Evolutionary conservation across 2,329 filamentous ascomycete genomes (phyloP).

Genomic region (Amauroascus verrucosus): DNA sequence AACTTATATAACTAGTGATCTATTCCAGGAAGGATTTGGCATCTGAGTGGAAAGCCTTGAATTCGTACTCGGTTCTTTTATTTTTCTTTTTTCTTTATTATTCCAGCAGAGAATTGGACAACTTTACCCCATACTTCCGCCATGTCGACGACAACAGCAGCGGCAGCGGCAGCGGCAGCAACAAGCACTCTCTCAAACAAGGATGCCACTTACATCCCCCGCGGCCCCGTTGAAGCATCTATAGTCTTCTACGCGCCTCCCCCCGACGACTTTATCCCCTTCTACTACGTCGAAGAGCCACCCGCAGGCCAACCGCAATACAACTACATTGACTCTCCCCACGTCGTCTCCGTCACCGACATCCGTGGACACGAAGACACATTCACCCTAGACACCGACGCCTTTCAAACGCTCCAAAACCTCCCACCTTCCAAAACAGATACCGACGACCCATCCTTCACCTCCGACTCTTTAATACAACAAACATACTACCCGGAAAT

Average conservation of each 20-base stretch:
- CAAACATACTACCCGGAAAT: slow-evolving; percentile 76
- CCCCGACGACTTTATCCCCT: slow-evolving; percentile 49
- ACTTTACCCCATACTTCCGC: neutral
- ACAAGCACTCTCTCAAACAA: slow-evolving; percentile 18
- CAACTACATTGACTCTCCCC: slow-evolving; percentile 50
- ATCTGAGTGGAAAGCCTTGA: too few relatives aligned
- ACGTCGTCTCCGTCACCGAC: slow-evolving; percentile 56
- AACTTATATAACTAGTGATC: too few relatives aligned
- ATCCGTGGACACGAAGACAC: slow-evolving; percentile 58
- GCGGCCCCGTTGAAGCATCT: slow-evolving; percentile 52
- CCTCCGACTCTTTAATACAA: slow-evolving; percentile 58
- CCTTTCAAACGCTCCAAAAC: slow-evolving; percentile 56
- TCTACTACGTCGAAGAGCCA: slow-evolving; percentile 51
- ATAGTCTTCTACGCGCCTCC: slow-evolving; percentile 58
- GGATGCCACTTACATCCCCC: slow-evolving; percentile 36
- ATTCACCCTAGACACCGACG: slow-evolving; percentile 61
- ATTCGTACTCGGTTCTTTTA: too few relatives aligned
- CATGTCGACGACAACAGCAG: slow-evolving; percentile 20
- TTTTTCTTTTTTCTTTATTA: too few relatives aligned
- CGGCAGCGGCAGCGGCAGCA: slow-evolving; percentile 16
- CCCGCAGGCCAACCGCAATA: slow-evolving; percentile 50
- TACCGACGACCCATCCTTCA: slow-evolving; percentile 49
- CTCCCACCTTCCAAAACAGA: slow-evolving; percentile 46
- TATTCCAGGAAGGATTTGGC: too few relatives aligned
- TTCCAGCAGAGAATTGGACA: too few relatives aligned